Evolutionary conservation across 257 asterid species (phyloP), one percentile per base, ranked within the genome.

Genomic region (Haberlea rhodopensis): DNA sequence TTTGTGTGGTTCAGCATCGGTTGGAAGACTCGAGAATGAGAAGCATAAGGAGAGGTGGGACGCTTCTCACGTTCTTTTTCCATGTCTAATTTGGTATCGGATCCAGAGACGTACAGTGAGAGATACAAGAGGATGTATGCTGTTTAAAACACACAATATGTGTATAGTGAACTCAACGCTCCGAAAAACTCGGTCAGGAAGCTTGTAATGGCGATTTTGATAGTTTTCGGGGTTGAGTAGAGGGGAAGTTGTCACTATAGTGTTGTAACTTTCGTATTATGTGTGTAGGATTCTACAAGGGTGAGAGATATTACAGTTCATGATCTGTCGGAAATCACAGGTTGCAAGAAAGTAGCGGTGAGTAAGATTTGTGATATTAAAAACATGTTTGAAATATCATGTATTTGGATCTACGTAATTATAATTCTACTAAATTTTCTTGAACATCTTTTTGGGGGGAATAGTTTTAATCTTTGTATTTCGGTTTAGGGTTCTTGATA

Each of bases 41-140:
- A 77, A 89, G 23, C 67, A 73, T 85, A 51, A 73, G 87, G 71
- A 84, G 68, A 64, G 78, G 71, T 0, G 65, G 85, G 49, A 82
- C 94, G 0, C 85, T n/a, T 85, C 34, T 85, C 97, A 0, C 88
- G 80, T 25, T 92, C 98, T 0, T 81, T 87, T 51, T 89, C 96
- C 1, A 54, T 82, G 79, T 87, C 96, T 1, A 43, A 15, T 43
- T 72, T 77, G 87, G 88, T 75, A 3, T 85, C 94, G 0, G 95
- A 89, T 63, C 60, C 85, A 0, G 96, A 87, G 78, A 65, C 82
- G 65, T 91, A 79, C 51, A 78, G 82, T 28, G 97, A 89, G 62
- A 73, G 82, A 22, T 84, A 84, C 57, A 88, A 83, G 76, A 70
- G 96, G 63, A 84, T 91, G 97, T 91, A 91, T 67, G 98, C 98